Conservation (phyloP, 805 yeast species). For the Pichia ethanolica region DNA sequence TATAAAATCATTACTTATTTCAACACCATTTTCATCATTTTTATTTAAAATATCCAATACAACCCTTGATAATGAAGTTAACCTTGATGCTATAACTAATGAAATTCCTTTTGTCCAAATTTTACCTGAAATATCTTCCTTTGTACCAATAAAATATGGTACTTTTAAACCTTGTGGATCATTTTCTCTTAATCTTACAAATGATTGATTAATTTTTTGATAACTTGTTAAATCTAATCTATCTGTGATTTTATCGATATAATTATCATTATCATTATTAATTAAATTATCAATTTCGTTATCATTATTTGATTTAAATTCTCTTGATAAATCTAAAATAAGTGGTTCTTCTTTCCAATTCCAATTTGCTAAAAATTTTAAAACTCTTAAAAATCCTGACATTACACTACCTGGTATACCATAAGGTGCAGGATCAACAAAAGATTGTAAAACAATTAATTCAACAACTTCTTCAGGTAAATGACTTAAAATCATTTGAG, state of each 20-base stretch:
- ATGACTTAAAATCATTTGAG: slow-evolving; percentile 67
- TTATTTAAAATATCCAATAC: slow-evolving; percentile 45
- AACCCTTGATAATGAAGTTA: slow-evolving; percentile 80
- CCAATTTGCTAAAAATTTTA: slow-evolving; percentile 73
- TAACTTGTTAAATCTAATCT: slow-evolving; percentile 53
- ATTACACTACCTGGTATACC: slow-evolving; percentile 70
- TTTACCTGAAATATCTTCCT: slow-evolving; percentile 79
- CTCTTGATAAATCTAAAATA: slow-evolving; percentile 65
- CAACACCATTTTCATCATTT: slow-evolving; percentile 25
- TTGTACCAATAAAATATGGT: slow-evolving; percentile 78
- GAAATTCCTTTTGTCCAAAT: slow-evolving; percentile 50
- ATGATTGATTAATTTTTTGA: slow-evolving; percentile 56
- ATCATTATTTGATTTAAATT: slow-evolving; percentile 18
- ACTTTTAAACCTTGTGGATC: slow-evolving; percentile 79
- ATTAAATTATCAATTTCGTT: slow-evolving; percentile 37
- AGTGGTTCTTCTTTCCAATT: slow-evolving; percentile 90
- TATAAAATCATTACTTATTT: slow-evolving; percentile 30
- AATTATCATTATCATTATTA: slow-evolving; percentile 33
- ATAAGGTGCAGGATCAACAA: slow-evolving; percentile 84
- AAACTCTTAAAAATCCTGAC: slow-evolving; percentile 70
- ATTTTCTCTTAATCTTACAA: slow-evolving; percentile 56
- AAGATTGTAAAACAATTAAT: slow-evolving; percentile 72
- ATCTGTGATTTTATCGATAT: slow-evolving; percentile 46
- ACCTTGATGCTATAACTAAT: slow-evolving; percentile 75
- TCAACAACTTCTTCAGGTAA: slow-evolving; percentile 76